A percentile compares a stretch with the other conserved stretches of the same genome.
Conservation (phyloP, 2,329 filamentous ascomycete species). For the Beauveria pseudobassiana region DNA sequence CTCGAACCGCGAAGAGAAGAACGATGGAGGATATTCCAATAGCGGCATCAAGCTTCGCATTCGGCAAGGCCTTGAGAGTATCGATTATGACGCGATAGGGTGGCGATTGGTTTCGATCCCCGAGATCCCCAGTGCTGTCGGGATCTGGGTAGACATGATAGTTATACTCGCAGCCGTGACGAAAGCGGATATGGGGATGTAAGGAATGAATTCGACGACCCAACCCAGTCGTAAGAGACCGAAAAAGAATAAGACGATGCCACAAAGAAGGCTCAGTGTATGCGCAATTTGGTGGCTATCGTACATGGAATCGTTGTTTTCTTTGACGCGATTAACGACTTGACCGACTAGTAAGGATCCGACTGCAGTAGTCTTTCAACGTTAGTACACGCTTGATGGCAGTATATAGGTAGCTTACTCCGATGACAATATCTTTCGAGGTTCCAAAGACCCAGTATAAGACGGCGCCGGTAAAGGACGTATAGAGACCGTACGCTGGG, state of each 20-base stretch:
- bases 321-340: conserved; percentile 32
- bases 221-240: conserved; percentile 41
- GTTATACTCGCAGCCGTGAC: conserved; percentile 44
- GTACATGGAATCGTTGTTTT: conserved; percentile 26
- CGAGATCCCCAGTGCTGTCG: conserved; percentile 34
- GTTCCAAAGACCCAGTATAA: conserved; percentile 81
- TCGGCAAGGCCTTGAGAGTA: conserved; percentile 30
- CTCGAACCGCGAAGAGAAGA: conserved; percentile 59
- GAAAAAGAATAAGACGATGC: conserved; percentile 35
- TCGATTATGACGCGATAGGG: conserved; percentile 39
- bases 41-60: conserved; percentile 57
- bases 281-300: conserved; percentile 34
- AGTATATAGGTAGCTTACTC: conserved; percentile 30
- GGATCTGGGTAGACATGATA: conserved; percentile 41
- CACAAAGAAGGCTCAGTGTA: conserved; percentile 37
- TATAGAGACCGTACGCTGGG: conserved; percentile 68
- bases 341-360: conserved; percentile 44
- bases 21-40: conserved; percentile 62
- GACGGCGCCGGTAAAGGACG: conserved; percentile 72
- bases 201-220: conserved; percentile 44
- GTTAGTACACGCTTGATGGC: not conserved
- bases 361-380: conserved; percentile 45
- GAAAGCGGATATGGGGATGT: conserved; percentile 42
- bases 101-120: conserved; percentile 36
- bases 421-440: conserved; percentile 79